A percentile compares a stretch with the other conserved stretches of the same genome.
Evolutionary conservation across 257 asterid species (phyloP).

Genomic region (Leonotis leonurus): DNA sequence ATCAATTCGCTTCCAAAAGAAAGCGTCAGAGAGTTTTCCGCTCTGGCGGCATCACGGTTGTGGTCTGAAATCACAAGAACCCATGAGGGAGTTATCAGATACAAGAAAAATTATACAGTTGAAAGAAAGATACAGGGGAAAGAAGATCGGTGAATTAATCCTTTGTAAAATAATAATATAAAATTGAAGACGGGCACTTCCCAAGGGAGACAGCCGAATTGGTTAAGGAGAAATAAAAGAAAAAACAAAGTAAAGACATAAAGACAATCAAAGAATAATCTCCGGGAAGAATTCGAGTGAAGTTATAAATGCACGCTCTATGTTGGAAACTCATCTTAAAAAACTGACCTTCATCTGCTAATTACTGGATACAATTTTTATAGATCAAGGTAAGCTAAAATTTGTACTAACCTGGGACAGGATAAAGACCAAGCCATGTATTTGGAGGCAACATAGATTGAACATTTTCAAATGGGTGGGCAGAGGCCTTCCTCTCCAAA

Average conservation of each 20-base stretch:
- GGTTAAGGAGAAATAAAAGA: too few species aligned
- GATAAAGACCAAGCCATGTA: conserved; percentile 80
- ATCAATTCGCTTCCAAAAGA: conserved; percentile 94
- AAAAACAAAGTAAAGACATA: neutral
- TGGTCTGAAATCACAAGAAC: conserved; percentile 53
- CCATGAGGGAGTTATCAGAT: conserved; percentile 12
- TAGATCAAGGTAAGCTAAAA: neutral
- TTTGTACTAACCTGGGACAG: conserved; percentile 67
- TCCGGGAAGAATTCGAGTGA: neutral
- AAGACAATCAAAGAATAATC: neutral
- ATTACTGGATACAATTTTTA: neutral
- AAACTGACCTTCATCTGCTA: neutral
- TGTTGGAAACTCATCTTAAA: neutral
- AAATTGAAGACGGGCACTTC: too few species aligned
- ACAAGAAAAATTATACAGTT: neutral
- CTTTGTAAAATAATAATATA: too few species aligned
- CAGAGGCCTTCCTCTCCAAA: conserved; percentile 84
- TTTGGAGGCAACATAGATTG: conserved; percentile 76
- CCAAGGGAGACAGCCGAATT: neutral
- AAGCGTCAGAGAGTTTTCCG: conserved; percentile 74
- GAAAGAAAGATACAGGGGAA: neutral
- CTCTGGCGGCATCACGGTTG: conserved; percentile 93
- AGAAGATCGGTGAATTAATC: conserved; percentile 1
- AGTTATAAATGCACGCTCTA: neutral
- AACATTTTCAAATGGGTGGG: conserved; percentile 91